Percentiles rank a stretch among this genome's conserved stretches.
These are phyloP conservation scores for Ophiostoma piceae DNA, from an alignment of 2,329 filamentous ascomycete species.

Conservation along the genomic window DNA sequence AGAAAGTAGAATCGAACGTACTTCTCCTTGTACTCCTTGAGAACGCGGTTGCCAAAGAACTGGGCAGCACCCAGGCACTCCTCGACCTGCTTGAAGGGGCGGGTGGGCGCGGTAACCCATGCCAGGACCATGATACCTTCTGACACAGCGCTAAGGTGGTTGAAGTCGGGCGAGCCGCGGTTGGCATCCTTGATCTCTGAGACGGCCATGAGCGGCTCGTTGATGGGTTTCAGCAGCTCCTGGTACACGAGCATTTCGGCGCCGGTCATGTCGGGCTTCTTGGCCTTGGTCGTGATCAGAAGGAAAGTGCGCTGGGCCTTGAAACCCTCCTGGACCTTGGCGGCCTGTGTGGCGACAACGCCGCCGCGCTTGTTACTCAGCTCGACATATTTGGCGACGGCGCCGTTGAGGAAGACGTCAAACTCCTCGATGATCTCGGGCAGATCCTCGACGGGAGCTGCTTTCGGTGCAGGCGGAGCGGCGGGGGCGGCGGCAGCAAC, in stretches of 20 bases:
- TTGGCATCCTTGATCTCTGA: slow-evolving; percentile 78
- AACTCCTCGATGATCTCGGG: slow-evolving; percentile 83
- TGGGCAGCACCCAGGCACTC: slow-evolving; percentile 79
- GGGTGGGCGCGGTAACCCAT: slow-evolving; percentile 81
- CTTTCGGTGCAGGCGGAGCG: slow-evolving; percentile 40
- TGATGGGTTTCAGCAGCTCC: slow-evolving; percentile 79
- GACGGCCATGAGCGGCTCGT: slow-evolving; percentile 73
- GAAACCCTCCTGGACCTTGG: slow-evolving; percentile 60
- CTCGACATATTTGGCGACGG: slow-evolving; percentile 72
- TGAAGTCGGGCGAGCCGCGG: slow-evolving; percentile 66
- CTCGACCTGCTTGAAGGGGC: slow-evolving; percentile 78
- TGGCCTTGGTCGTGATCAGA: slow-evolving; percentile 80
- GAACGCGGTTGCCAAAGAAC: slow-evolving; percentile 89
- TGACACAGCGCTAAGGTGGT: slow-evolving; percentile 78
- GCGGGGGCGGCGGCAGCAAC: slow-evolving; percentile 34
- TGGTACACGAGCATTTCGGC: slow-evolving; percentile 60
- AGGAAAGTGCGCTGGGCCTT: slow-evolving; percentile 82
- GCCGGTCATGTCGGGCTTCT: slow-evolving; percentile 71
- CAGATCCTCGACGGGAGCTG: slow-evolving; percentile 49
- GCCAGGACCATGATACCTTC: slow-evolving; percentile 85
- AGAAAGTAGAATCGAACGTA: slow-evolving; percentile 28
- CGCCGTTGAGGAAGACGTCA: slow-evolving; percentile 66
- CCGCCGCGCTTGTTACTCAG: slow-evolving; percentile 74
- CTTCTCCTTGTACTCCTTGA: slow-evolving; percentile 82
- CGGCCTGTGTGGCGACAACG: slow-evolving; percentile 69